Evolutionary conservation across 441 rosid species (phyloP), one percentile per base, ranked within the genome.

Genomic region (Croton setiger): DNA sequence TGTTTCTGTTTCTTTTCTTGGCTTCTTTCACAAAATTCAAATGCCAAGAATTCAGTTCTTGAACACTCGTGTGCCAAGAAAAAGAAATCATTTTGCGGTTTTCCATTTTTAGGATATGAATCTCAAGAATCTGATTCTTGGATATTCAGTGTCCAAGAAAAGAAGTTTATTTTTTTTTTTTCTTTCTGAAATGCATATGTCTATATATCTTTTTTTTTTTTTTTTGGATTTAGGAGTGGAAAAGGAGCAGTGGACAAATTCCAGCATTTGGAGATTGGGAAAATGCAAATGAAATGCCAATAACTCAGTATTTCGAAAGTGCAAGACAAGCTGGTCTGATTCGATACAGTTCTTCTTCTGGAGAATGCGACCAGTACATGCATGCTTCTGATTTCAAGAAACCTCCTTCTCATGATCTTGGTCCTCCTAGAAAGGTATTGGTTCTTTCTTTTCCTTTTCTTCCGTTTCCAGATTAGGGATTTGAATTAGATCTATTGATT

Each of bases 241-340:
- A 66, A 36, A 66, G 72, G 45, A 77, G 9, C 10, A 39, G 80
- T 58, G 75, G 80, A 7, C 94, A 88, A 55, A 86, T 90, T 27
- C 99, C 99, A 0, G 91, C 98, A 9, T 94, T 94, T 66, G 98
- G 99, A 15, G 84, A 90, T 84, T 92, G 99, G 98, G 89, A 94
- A 7, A 85, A 89, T 79, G 89, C 89, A 78, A 85, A 80, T 39
- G 89, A 85, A 52, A 76, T 90, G 31, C 96, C 98, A 0, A 88
- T 90, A 74, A 92, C 98, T 41, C 94, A 90, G 68, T 94, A 96
- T 63, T 94, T 94, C 48, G 96, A 94, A 41, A 75, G 89, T n/a
- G 92, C 98, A 3, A 86, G 88, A 39, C 92, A 84, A 21, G 85
- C 89, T 9, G 85, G 92, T 6, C 60, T 84, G 74, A 64, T 71